Evolutionary conservation across 176 grass and related monocot genomes (phyloP).

Genomic region (Avena sativa): DNA sequence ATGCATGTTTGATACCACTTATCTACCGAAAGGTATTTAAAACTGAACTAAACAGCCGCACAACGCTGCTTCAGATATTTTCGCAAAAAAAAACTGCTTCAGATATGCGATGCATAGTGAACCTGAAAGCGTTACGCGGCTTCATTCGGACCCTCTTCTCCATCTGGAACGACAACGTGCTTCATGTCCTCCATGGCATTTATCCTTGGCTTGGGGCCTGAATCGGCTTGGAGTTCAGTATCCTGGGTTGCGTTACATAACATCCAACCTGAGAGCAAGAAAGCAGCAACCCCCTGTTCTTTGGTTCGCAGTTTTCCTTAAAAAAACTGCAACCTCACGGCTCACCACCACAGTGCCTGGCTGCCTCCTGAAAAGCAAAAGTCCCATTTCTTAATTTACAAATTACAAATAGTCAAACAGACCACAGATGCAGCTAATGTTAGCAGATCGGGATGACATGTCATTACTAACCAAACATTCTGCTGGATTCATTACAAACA

Average conservation of each 20-base stretch:
- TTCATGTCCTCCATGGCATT: neutral
- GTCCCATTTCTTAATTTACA: neutral
- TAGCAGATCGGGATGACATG: neutral
- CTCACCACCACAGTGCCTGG: neutral
- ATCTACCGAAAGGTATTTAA: neutral
- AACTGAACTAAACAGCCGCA: neutral
- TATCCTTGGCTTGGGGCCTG: neutral
- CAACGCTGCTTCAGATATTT: neutral
- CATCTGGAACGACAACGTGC: neutral
- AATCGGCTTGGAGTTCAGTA: neutral
- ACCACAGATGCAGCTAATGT: neutral
- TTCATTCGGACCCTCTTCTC: neutral
- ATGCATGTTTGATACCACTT: neutral
- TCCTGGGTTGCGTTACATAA: neutral
- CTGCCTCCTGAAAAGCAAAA: neutral
- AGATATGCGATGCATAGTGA: neutral
- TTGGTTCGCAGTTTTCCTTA: neutral
- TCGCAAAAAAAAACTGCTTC: too few relatives aligned
- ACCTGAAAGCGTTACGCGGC: neutral
- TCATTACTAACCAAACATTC: neutral
- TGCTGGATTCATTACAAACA: slow-evolving; percentile 6
- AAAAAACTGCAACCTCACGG: neutral
- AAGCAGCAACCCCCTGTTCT: neutral
- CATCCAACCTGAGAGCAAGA: neutral
- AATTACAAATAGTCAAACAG: neutral